Percentiles rank a stretch among this genome's conserved stretches.
Evolutionary conservation across 306 rosid species (phyloP).

Genomic region (Acacia confusa): DNA sequence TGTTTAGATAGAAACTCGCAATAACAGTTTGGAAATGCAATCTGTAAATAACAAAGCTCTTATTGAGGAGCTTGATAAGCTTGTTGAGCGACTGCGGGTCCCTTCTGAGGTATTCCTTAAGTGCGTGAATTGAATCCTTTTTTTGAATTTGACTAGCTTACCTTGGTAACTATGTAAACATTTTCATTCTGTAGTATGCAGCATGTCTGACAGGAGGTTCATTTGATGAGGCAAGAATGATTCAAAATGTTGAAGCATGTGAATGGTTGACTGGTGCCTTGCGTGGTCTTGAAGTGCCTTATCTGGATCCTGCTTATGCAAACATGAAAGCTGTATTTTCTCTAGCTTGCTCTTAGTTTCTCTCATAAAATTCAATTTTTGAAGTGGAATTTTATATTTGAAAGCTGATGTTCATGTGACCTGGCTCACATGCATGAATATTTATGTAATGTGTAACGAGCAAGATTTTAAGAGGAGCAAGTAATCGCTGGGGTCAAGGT

Average conservation of each 20-base stretch:
- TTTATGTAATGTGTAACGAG: not conserved
- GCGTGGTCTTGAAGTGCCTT: slow-evolving; percentile 76
- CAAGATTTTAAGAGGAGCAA: not conserved
- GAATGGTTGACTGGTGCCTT: slow-evolving; percentile 93
- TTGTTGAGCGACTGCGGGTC: slow-evolving; percentile 75
- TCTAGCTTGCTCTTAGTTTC: slow-evolving; percentile 29
- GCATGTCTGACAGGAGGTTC: slow-evolving; percentile 85
- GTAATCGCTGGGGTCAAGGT: not conserved
- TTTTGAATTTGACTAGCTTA: slow-evolving; percentile 20
- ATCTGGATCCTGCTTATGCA: slow-evolving; percentile 74
- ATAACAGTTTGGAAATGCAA: slow-evolving; percentile 90
- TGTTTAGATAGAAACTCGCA: slow-evolving; percentile 92
- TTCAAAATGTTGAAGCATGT: slow-evolving; percentile 96
- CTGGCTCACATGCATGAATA: not conserved
- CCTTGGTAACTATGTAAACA: slow-evolving; percentile 27
- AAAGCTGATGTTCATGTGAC: slow-evolving; percentile 20
- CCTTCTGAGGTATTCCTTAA: slow-evolving; percentile 81
- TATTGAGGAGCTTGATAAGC: slow-evolving; percentile 91
- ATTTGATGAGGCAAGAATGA: slow-evolving; percentile 89
- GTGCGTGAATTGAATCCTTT: slow-evolving; percentile 16
- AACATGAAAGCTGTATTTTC: slow-evolving; percentile 86
- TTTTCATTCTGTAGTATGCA: slow-evolving; percentile 70
- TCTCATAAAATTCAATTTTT: slow-evolving; percentile 14
- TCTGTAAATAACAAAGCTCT: slow-evolving; percentile 95
- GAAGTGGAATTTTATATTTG: not conserved